Conservation (phyloP, 1,284 basidiomycete genomes). For the Lentinula novae-zelandiae region DNA sequence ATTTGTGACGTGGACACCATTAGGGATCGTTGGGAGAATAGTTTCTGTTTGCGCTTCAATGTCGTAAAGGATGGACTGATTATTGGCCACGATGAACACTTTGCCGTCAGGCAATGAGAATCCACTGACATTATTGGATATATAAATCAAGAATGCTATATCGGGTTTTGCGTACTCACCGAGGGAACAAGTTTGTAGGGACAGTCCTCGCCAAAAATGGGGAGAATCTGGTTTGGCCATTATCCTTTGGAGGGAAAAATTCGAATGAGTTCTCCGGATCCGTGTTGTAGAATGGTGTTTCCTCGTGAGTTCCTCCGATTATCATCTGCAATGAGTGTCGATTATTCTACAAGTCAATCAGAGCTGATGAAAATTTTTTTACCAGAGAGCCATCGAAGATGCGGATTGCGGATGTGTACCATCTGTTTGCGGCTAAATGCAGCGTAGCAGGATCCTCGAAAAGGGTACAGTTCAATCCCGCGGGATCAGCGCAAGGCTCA, state of each 20-base stretch:
- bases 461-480: slow-evolving; percentile 26
- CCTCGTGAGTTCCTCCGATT: slow-evolving; percentile 35
- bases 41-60: slow-evolving; percentile 41
- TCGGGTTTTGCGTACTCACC: slow-evolving; percentile 4
- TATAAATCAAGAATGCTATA: neutral
- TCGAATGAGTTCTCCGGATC: slow-evolving; percentile 47
- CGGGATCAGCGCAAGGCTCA: slow-evolving; percentile 34
- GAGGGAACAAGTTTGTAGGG: slow-evolving; percentile 41
- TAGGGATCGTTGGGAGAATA: slow-evolving; percentile 41
- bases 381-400: slow-evolving; percentile 36
- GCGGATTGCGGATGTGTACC: slow-evolving; percentile 40
- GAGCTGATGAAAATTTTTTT: slow-evolving; percentile 1
- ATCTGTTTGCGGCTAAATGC: slow-evolving; percentile 35
- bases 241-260: slow-evolving; percentile 50
- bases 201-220: slow-evolving; percentile 43
- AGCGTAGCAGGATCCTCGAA: slow-evolving; percentile 36
- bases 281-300: slow-evolving; percentile 27
- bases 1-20: slow-evolving; percentile 46
- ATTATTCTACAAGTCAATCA: neutral
- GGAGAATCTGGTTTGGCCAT: slow-evolving; percentile 39
- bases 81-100: slow-evolving; percentile 44
- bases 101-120: slow-evolving; percentile 36
- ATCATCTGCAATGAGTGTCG: slow-evolving; percentile 29
- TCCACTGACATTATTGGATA: neutral
- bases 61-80: slow-evolving; percentile 42